Conservation (phyloP, 768 basidiomycete genomes). For the Butyriboletus loyo region DNA sequence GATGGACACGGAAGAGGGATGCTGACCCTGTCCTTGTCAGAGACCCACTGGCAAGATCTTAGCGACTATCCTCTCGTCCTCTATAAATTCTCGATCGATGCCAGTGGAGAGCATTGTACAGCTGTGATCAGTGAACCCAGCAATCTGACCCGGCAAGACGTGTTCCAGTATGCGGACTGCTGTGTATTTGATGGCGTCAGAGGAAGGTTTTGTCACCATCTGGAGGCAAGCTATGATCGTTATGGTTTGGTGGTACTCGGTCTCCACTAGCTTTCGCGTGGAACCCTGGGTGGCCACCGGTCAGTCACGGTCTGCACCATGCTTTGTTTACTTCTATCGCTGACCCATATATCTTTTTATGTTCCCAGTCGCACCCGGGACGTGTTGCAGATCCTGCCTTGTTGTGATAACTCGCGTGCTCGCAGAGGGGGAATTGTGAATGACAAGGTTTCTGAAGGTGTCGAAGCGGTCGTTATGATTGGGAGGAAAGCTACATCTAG, state of each 20-base stretch:
- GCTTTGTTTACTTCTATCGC: background rate
- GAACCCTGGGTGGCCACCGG: no score
- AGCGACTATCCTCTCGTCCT: background rate
- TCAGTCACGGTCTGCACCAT: background rate
- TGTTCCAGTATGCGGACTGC: background rate
- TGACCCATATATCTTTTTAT: background rate
- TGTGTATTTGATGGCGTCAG: slow-evolving; percentile 17
- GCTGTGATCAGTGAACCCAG: slow-evolving; percentile 12
- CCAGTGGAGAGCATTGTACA: slow-evolving; percentile 13
- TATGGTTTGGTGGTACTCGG: slow-evolving; percentile 14
- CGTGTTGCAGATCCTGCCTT: background rate
- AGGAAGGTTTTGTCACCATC: slow-evolving; percentile 18
- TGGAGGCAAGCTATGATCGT: background rate
- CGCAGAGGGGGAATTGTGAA: background rate
- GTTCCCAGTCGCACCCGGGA: background rate
- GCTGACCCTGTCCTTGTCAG: slow-evolving; percentile 3
- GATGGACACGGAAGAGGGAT: slow-evolving; percentile 19
- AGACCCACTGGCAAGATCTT: background rate
- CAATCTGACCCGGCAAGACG: slow-evolving; percentile 4
- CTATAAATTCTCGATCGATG: slow-evolving; percentile 21
- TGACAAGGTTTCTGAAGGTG: background rate
- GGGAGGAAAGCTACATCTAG: background rate
- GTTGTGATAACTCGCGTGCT: background rate
- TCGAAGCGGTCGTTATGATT: background rate
- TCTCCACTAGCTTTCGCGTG: slow-evolving; percentile 7